Conservation (phyloP, 768 basidiomycete genomes). For the Termitomyces bulborhizus region DNA sequence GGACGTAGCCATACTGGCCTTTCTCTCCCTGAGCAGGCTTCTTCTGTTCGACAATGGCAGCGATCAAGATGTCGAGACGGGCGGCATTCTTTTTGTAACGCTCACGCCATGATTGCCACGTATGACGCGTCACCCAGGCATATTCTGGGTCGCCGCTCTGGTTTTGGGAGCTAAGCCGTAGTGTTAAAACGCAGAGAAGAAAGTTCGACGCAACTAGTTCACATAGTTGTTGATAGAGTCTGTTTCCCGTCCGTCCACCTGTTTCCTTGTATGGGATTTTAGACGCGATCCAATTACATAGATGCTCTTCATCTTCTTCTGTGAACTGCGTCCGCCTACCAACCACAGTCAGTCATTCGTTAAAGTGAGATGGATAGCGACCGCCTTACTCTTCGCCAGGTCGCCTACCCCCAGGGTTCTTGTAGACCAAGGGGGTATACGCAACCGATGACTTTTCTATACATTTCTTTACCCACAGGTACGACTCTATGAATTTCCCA, state of each 20-base stretch:
- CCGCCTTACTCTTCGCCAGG: constrained; percentile 72
- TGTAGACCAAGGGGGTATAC: constrained; percentile 75
- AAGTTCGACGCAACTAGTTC: constrained; percentile 44
- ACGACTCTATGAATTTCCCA: constrained; percentile 74
- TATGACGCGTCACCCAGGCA: constrained; percentile 75
- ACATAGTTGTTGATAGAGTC: constrained; percentile 75
- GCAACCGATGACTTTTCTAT: constrained; percentile 59
- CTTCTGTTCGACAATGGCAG: constrained; percentile 61
- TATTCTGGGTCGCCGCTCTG: constrained; percentile 68
- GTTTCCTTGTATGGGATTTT: constrained; percentile 84
- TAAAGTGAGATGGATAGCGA: not conserved
- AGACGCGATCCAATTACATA: constrained; percentile 74
- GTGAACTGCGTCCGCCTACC: constrained; percentile 72
- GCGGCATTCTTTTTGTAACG: constrained; percentile 79
- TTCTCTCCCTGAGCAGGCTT: constrained; percentile 68
- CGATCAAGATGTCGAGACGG: constrained; percentile 60
- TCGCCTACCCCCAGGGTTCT: constrained; percentile 77
- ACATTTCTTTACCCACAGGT: constrained; percentile 81
- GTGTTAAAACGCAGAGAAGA: not conserved
- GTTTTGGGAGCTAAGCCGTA: not conserved
- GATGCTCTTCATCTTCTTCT: constrained; percentile 65
- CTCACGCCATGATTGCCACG: constrained; percentile 89
- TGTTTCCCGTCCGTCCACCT: constrained; percentile 76
- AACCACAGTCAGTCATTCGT: not conserved
- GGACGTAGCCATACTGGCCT: constrained; percentile 79